A percentile compares a stretch with the other conserved stretches of the same genome.
phyloP scores from a whole-genome alignment of 2,329 filamentous ascomycete genomes.

The Pyrenochaeta sp. region DNA sequence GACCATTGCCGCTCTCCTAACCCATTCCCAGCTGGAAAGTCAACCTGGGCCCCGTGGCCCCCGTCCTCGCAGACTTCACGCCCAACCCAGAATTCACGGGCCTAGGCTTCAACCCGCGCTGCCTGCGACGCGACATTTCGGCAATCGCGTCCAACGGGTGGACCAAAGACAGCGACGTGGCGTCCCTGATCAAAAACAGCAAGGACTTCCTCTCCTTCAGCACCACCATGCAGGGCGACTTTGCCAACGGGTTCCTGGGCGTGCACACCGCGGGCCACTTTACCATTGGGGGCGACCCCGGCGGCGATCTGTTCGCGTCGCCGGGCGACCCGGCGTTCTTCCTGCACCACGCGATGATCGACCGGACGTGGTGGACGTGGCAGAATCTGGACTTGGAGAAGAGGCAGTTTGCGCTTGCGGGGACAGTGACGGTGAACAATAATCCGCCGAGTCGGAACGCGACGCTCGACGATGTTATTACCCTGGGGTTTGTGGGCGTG shows the following conservation, averaged over 20 bases:
- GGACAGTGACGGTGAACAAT: conserved; percentile 56
- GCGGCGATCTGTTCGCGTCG: conserved; percentile 55
- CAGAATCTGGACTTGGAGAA: conserved; percentile 53
- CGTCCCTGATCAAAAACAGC: conserved; percentile 19
- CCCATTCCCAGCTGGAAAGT: conserved; percentile 36
- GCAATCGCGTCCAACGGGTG: conserved; percentile 4
- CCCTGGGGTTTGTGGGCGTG: conserved; percentile 48
- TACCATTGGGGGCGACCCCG: conserved; percentile 55
- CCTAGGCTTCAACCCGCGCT: conserved; percentile 49
- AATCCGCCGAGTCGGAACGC: conserved; percentile 53
- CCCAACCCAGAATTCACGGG: conserved; percentile 41
- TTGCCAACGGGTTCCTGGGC: conserved; percentile 45
- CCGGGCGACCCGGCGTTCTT: conserved; percentile 58
- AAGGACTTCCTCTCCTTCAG: conserved; percentile 35
- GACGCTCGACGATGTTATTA: conserved; percentile 53
- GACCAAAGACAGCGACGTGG: conserved; percentile 19
- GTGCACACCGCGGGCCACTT: conserved; percentile 59
- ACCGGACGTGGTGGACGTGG: conserved; percentile 60
- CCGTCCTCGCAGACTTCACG: conserved; percentile 37
- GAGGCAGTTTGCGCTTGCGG: conserved; percentile 50
- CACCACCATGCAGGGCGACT: conserved; percentile 50
- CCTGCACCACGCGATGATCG: conserved; percentile 58
- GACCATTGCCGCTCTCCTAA: neutral
- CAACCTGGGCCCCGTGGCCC: conserved; percentile 58
- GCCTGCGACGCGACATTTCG: conserved; percentile 47